phyloP scores from a whole-genome alignment of 2,329 filamentous ascomycete genomes.

The Achaetomium macrosporum region DNA sequence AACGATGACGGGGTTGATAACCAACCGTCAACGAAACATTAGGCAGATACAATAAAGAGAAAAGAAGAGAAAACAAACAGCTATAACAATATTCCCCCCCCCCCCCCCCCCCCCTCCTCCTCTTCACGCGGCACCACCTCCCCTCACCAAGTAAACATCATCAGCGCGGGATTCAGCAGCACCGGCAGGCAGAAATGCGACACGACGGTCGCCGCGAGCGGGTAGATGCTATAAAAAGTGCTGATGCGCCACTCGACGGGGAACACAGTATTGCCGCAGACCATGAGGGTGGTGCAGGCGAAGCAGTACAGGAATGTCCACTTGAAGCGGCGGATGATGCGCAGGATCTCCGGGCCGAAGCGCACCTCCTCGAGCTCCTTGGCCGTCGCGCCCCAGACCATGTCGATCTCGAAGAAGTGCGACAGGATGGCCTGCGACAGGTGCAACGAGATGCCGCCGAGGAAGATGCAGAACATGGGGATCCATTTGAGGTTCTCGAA shows the following conservation, averaged over 20 bases:
- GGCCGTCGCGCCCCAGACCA: conserved; percentile 78
- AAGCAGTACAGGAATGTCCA: conserved; percentile 48
- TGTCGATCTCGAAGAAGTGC: conserved; percentile 81
- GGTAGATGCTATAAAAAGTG: conserved; percentile 53
- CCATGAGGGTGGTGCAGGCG: conserved; percentile 39
- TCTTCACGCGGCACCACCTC: not conserved
- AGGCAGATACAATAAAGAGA: not conserved
- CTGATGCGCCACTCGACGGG: conserved; percentile 51
- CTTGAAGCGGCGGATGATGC: conserved; percentile 51
- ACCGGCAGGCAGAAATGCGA: conserved; percentile 55
- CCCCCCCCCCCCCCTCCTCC: not conserved
- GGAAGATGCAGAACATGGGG: conserved; percentile 68
- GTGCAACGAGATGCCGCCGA: conserved; percentile 76
- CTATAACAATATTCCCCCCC: not conserved
- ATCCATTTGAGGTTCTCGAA: conserved; percentile 70
- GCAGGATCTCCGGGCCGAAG: conserved; percentile 51
- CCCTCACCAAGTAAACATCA: conserved; percentile 54
- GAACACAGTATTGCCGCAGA: conserved; percentile 41
- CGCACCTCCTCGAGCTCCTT: conserved; percentile 67
- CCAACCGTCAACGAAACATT: not conserved
- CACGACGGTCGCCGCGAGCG: conserved; percentile 45
- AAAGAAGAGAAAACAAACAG: not conserved
- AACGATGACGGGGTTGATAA: not conserved
- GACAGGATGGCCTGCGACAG: conserved; percentile 71
- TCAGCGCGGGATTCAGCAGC: conserved; percentile 56